Evolutionary conservation across 179 eudicot genomes (phyloP).

Genomic region (Monotropa hypopitys): DNA sequence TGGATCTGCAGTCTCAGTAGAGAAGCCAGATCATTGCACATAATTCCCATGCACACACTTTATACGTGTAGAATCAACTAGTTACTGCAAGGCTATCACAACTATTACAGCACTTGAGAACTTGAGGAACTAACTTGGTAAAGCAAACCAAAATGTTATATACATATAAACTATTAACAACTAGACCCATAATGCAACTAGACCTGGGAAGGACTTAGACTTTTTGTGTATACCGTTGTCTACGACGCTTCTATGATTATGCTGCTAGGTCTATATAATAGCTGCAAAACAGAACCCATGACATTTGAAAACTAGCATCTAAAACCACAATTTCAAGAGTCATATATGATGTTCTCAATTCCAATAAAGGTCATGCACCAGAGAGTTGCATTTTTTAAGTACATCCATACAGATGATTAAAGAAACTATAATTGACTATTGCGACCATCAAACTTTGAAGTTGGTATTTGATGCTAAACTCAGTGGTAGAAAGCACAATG

Average conservation of each 20-base stretch:
- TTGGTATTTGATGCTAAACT: too few relatives aligned
- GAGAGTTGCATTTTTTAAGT: too few relatives aligned
- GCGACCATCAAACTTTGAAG: too few relatives aligned
- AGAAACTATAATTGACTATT: too few relatives aligned
- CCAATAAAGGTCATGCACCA: neutral
- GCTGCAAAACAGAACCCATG: neutral
- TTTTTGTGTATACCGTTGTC: neutral
- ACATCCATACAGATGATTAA: too few relatives aligned
- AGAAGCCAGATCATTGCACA: constrained; percentile 1
- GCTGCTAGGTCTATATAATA: neutral
- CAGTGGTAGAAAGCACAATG: too few relatives aligned
- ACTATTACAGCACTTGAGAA: neutral
- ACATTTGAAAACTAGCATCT: neutral
- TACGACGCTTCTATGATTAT: neutral
- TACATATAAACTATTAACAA: neutral
- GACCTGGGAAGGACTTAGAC: neutral
- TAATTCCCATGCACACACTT: neutral
- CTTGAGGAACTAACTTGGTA: neutral
- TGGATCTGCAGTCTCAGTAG: neutral
- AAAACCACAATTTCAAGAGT: neutral
- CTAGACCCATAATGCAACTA: neutral
- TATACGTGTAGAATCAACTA: neutral
- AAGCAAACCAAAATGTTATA: neutral
- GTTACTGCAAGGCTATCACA: neutral
- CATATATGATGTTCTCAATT: neutral